Conservation (phyloP, 345 rosid species). For the Triadica sebifera region DNA sequence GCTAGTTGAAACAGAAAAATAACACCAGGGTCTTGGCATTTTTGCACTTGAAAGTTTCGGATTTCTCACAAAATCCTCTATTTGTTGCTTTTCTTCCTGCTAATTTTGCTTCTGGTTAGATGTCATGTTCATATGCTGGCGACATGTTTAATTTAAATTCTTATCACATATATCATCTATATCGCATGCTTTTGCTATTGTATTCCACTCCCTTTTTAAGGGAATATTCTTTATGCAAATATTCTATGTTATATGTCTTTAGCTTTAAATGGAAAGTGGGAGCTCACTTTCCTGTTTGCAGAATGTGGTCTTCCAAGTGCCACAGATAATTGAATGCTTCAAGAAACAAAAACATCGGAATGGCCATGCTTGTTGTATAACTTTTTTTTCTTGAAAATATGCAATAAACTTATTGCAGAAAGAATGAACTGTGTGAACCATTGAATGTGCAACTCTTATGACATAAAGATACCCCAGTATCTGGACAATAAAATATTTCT, state of each 20-base stretch:
- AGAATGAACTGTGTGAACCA: conserved; percentile 13
- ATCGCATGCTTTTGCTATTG: conserved; percentile 11
- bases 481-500: conserved; percentile 8
- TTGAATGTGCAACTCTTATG: conserved; percentile 19
- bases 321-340: not conserved
- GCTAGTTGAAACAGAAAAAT: conserved; percentile 15
- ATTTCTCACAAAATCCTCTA: not conserved
- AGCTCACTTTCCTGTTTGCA: too few relatives aligned
- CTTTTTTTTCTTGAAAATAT: conserved; percentile 25
- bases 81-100: conserved; percentile 8
- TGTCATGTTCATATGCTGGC: not conserved
- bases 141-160: not conserved
- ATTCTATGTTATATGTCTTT: too few relatives aligned
- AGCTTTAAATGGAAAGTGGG: too few relatives aligned
- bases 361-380: conserved; percentile 10
- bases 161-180: not conserved
- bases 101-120: conserved; percentile 3
- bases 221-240: conserved; percentile 11
- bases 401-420: conserved; percentile 13
- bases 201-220: conserved; percentile 11
- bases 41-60: not conserved
- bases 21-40: not conserved
- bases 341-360: conserved; percentile 15
- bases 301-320: not conserved
- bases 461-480: conserved; percentile 17